Percentiles rank a stretch among this genome's conserved stretches.
phyloP scores from a whole-genome alignment of 345 rosid species.

The Lepidium sativum region DNA sequence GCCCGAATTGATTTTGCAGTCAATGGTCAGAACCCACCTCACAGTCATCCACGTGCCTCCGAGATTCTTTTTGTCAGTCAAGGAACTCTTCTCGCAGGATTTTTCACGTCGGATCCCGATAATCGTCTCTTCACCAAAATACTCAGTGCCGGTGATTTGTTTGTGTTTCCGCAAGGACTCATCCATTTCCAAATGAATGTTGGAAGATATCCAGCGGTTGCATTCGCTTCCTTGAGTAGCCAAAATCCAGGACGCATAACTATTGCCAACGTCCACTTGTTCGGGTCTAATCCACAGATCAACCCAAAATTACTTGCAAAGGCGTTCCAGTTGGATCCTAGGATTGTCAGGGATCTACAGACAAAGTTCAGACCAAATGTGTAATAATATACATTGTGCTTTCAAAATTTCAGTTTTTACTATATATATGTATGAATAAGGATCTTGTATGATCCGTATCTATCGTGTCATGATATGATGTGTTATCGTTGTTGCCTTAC shows the following conservation, averaged over 20 bases:
- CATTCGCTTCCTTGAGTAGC: neutral
- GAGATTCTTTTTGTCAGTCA: slow-evolving; percentile 8
- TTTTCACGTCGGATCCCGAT: slow-evolving; percentile 13
- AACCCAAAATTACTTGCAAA: too few species aligned
- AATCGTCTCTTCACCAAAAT: too few species aligned
- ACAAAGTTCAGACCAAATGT: too few species aligned
- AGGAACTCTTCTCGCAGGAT: slow-evolving; percentile 18
- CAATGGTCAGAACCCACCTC: slow-evolving; percentile 18
- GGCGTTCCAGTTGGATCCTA: too few species aligned
- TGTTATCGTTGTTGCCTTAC: too few species aligned
- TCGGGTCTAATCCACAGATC: neutral
- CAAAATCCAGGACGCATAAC: neutral
- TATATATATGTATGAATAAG: too few species aligned
- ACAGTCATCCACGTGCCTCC: slow-evolving; percentile 30
- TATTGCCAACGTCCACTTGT: neutral
- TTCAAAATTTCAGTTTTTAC: too few species aligned
- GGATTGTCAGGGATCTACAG: too few species aligned
- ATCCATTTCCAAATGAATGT: too few species aligned
- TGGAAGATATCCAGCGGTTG: neutral
- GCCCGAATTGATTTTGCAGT: slow-evolving; percentile 14
- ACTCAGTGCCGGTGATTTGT: too few species aligned
- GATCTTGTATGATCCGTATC: neutral
- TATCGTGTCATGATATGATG: neutral
- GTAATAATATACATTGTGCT: too few species aligned
- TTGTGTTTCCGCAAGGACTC: too few species aligned